Conservation (phyloP, 1,284 basidiomycete genomes). For the Malassezia cuniculi region DNA sequence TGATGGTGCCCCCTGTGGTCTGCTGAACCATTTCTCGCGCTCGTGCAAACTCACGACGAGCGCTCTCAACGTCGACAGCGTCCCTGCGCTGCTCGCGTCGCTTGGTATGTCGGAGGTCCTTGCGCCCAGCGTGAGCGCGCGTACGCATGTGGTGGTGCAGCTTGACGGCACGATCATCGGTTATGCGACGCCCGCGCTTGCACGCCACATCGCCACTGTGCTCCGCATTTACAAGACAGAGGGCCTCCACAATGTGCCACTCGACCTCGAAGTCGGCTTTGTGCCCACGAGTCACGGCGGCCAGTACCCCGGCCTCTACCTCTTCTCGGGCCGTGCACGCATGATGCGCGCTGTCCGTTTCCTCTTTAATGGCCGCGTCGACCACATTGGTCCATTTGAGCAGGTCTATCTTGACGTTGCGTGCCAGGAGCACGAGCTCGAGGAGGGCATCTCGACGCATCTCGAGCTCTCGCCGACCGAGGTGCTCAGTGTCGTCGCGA, state of each 20-base stretch:
- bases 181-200: conserved; percentile 70
- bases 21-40: conserved; percentile 90
- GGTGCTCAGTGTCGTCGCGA: conserved; percentile 67
- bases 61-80: conserved; percentile 61
- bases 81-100: conserved; percentile 67
- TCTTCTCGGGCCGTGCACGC: conserved; percentile 73
- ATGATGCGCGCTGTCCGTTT: conserved; percentile 99
- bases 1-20: conserved; percentile 92
- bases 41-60: conserved; percentile 81
- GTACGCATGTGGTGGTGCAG: conserved; percentile 72
- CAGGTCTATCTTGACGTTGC: conserved; percentile 99
- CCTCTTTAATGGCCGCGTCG: conserved; percentile 68
- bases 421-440: conserved; percentile 75
- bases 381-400: conserved; percentile 91
- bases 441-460: conserved; percentile 63
- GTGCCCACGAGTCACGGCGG: conserved; percentile 82
- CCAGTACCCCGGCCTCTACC: conserved; percentile 89
- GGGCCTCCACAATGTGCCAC: conserved; percentile 60
- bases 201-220: conserved; percentile 65
- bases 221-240: conserved; percentile 94
- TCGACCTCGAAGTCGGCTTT: conserved; percentile 88
- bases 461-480: conserved; percentile 89
- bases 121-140: conserved; percentile 61
- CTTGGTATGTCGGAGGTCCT: conserved; percentile 93
- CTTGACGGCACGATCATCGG: conserved; percentile 89